phyloP scores from a whole-genome alignment of 768 basidiomycete species.

The Lentinula raphanica region DNA sequence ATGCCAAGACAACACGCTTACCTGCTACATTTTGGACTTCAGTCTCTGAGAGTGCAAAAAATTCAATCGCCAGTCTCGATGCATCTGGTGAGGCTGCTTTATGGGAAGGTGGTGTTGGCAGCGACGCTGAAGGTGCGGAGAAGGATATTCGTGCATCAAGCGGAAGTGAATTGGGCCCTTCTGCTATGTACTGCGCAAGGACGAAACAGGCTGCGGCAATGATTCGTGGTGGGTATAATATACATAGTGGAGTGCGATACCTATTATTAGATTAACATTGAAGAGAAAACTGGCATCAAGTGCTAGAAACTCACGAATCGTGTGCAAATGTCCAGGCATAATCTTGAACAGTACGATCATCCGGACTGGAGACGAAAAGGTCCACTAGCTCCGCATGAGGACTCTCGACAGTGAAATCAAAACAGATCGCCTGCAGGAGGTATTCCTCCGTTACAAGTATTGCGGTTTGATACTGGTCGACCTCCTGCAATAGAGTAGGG shows the following conservation, averaged over 20 bases:
- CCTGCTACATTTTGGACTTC: conserved; percentile 61
- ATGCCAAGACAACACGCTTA: conserved; percentile 21
- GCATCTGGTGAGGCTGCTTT: conserved; percentile 69
- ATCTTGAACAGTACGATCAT: conserved; percentile 52
- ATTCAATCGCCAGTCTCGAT: conserved; percentile 60
- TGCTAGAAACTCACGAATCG: conserved; percentile 62
- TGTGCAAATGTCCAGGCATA: conserved; percentile 84
- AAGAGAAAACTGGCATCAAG: conserved; percentile 3
- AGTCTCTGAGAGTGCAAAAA: conserved; percentile 56
- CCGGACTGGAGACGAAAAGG: conserved; percentile 54
- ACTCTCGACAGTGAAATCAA: conserved; percentile 75
- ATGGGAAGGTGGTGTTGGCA: conserved; percentile 78
- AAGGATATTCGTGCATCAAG: conserved; percentile 70
- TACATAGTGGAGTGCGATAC: conserved; percentile 74
- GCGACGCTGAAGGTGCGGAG: conserved; percentile 65
- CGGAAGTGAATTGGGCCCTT: conserved; percentile 70
- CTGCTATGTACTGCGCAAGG: conserved; percentile 65
- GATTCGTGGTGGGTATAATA: conserved; percentile 63
- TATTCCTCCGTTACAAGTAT: conserved; percentile 76
- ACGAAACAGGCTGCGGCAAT: conserved; percentile 77
- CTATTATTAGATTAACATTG: conserved; percentile 31
- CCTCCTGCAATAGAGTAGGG: conserved; percentile 46
- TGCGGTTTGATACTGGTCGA: conserved; percentile 61
- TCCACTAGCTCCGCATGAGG: conserved; percentile 75
- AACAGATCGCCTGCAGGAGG: conserved; percentile 77